A percentile compares a stretch with the other conserved stretches of the same genome.
These are phyloP conservation scores for Mitragyna speciosa DNA, from an alignment of 257 asterid species.

Conservation along the genomic window DNA sequence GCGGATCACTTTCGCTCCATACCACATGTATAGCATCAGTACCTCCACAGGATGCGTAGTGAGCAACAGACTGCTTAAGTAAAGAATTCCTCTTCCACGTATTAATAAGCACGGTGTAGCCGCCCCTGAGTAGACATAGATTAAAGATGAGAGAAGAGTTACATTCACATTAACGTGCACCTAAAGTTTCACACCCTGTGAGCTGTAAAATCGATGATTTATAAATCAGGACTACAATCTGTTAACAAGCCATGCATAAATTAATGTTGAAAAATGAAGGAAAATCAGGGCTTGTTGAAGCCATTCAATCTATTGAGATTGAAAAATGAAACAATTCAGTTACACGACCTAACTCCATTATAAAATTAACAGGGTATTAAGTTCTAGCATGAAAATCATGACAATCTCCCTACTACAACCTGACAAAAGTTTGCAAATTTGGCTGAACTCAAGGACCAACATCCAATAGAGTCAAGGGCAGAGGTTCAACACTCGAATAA, in stretches of 20 bases:
- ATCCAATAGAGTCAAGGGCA: not conserved
- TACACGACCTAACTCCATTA: not conserved
- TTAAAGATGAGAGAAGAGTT: not conserved
- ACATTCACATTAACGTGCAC: not conserved
- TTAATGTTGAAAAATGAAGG: not conserved
- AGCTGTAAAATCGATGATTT: not conserved
- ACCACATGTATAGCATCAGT: conserved; percentile 57
- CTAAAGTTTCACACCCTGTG: not conserved
- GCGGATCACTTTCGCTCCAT: conserved; percentile 58
- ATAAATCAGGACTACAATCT: not conserved
- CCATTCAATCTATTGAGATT: not conserved
- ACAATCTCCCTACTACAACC: not conserved
- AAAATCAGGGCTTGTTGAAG: not conserved
- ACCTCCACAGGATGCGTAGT: conserved; percentile 62
- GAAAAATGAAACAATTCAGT: not conserved
- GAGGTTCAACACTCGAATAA: not conserved
- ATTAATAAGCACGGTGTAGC: conserved; percentile 63
- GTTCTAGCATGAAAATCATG: not conserved
- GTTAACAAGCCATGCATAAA: not conserved
- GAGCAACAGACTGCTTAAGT: conserved; percentile 67
- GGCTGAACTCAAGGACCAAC: not conserved
- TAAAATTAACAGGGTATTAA: not conserved
- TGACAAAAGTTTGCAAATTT: not conserved
- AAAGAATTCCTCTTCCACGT: conserved; percentile 60
- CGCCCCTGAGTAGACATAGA: conserved; percentile 39